These are phyloP conservation scores for Polychaeton citri DNA, from an alignment of 2,329 filamentous ascomycete species.

Conservation along the genomic window DNA sequence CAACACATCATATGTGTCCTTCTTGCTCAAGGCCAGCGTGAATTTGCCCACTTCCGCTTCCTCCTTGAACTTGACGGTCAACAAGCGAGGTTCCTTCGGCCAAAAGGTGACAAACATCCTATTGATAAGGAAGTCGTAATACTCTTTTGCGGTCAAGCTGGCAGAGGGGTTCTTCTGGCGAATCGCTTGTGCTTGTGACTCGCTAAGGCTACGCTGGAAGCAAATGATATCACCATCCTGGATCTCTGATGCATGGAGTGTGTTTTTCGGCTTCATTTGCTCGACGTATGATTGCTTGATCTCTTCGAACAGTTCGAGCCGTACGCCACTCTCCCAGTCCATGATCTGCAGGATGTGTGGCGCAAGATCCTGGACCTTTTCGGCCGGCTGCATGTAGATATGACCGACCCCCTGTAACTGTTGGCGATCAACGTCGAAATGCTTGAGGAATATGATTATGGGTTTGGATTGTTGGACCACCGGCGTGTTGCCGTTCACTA, in stretches of 20 bases:
- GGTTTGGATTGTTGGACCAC: constrained; percentile 29
- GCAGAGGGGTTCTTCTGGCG: constrained; percentile 16
- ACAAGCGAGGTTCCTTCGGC: constrained; percentile 38
- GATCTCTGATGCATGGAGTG: constrained; percentile 79
- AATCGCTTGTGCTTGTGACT: constrained; percentile 18
- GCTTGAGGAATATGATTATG: constrained; percentile 83
- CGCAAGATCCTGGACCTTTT: constrained; percentile 75
- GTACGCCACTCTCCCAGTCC: constrained; percentile 64
- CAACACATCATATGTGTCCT: constrained; percentile 80
- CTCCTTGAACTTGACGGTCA: constrained; percentile 18
- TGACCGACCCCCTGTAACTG: constrained; percentile 64
- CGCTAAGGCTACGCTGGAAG: constrained; percentile 58
- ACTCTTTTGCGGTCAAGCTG: constrained; percentile 27
- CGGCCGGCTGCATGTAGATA: constrained; percentile 74
- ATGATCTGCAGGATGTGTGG: constrained; percentile 68
- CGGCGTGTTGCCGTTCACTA: constrained; percentile 28
- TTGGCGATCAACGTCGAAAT: constrained; percentile 72
- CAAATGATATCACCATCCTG: constrained; percentile 96
- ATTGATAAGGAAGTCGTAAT: constrained; percentile 88
- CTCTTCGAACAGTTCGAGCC: constrained; percentile 76
- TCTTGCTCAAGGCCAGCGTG: constrained; percentile 65
- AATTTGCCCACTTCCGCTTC: constrained; percentile 50
- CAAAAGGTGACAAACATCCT: constrained; percentile 67
- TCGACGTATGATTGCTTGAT: constrained; percentile 99
- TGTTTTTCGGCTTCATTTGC: constrained; percentile 77